phyloP scores from a whole-genome alignment of 768 basidiomycete genomes.

The Gelatoporia subvermispora region DNA sequence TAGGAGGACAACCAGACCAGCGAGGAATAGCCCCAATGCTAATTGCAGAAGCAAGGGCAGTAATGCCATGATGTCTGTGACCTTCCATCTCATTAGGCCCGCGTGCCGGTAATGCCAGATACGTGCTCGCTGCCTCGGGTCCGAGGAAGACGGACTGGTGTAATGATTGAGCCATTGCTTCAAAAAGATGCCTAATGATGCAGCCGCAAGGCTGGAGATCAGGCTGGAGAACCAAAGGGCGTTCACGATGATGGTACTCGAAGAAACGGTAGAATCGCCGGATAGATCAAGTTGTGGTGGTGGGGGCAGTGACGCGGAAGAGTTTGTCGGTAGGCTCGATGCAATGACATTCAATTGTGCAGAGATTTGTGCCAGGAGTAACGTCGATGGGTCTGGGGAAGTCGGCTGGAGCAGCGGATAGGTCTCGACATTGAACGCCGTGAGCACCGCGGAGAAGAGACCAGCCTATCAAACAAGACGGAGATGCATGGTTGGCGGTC shows the following conservation, averaged over 20 bases:
- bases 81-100: not conserved
- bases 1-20: not conserved
- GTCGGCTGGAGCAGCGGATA: not conserved
- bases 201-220: constrained; percentile 5
- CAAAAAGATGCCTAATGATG: constrained; percentile 15
- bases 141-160: not conserved
- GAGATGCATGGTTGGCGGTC: too few species aligned
- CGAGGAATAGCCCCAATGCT: not conserved
- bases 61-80: not conserved
- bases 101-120: not conserved
- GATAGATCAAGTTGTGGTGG: too few species aligned
- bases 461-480: constrained; percentile 2
- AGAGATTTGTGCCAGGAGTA: too few species aligned
- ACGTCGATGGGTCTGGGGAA: too few species aligned
- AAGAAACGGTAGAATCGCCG: too few species aligned
- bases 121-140: not conserved
- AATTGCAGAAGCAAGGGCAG: not conserved
- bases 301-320: too few species aligned
- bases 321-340: too few species aligned
- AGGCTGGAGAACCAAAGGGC: too few species aligned
- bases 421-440: constrained; percentile 1
- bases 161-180: constrained; percentile 19
- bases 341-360: too few species aligned
- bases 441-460: constrained; percentile 5
- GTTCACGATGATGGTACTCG: too few species aligned